These are phyloP conservation scores for Diplodia corticola DNA, from an alignment of 2,329 filamentous ascomycete species.

Conservation along the genomic window DNA sequence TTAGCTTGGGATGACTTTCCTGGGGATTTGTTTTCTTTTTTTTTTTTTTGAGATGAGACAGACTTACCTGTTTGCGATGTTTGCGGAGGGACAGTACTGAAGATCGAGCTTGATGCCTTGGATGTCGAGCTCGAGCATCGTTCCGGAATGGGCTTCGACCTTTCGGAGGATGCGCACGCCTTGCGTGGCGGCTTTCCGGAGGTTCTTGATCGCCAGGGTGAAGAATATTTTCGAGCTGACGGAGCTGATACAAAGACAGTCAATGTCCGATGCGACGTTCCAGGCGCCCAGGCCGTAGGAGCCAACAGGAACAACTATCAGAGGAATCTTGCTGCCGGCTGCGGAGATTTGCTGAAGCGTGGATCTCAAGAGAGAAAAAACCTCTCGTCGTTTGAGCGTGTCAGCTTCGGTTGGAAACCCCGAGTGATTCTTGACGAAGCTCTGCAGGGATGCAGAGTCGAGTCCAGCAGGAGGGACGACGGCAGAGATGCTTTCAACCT, in stretches of 20 bases:
- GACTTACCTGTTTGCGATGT: conserved; percentile 53
- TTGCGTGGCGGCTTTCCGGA: conserved; percentile 49
- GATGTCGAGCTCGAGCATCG: conserved; percentile 65
- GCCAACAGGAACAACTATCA: conserved; percentile 63
- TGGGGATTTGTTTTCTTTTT: no score
- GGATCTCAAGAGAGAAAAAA: conserved; percentile 49
- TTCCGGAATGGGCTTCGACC: conserved; percentile 60
- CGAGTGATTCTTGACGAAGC: conserved; percentile 39
- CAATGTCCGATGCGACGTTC: conserved; percentile 62
- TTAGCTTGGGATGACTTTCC: no score
- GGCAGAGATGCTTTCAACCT: not conserved
- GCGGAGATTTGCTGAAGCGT: conserved; percentile 42
- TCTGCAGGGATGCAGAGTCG: conserved; percentile 39
- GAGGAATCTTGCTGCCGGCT: conserved; percentile 31
- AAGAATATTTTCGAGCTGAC: conserved; percentile 65
- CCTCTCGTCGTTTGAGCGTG: conserved; percentile 42
- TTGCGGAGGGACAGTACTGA: conserved; percentile 64
- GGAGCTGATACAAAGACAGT: conserved; percentile 65
- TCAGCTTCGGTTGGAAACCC: conserved; percentile 54
- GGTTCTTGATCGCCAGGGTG: conserved; percentile 55
- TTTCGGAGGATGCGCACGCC: conserved; percentile 57
- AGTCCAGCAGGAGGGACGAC: not conserved
- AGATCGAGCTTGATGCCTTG: conserved; percentile 61
- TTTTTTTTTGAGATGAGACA: no score
- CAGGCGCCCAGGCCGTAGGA: conserved; percentile 66